Conservation (phyloP, 2,329 filamentous ascomycete species). For the Phialophora expanda region DNA sequence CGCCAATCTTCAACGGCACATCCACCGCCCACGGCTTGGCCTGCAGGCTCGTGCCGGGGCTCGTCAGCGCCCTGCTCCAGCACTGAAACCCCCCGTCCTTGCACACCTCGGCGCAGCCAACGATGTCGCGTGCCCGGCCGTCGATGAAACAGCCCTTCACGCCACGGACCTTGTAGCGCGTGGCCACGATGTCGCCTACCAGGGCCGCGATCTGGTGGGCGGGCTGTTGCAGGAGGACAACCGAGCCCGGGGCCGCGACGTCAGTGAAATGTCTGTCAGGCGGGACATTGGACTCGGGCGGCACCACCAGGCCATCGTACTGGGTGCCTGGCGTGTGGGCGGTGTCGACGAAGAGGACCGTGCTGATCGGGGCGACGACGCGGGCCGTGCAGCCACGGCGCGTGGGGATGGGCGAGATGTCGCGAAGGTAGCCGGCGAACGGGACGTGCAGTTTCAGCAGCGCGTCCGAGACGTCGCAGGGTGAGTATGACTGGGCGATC, state of each 20-base stretch:
- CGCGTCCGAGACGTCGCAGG: slow-evolving; percentile 18
- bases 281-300: slow-evolving; percentile 4
- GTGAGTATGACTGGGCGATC: slow-evolving; percentile 8
- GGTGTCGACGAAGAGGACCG: slow-evolving; percentile 17
- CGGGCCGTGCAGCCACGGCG: not conserved
- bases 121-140: slow-evolving; percentile 8
- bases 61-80: slow-evolving; percentile 14
- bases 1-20: slow-evolving; percentile 18
- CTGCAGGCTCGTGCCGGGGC: slow-evolving; percentile 17
- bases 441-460: slow-evolving; percentile 18
- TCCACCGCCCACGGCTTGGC: slow-evolving; percentile 15
- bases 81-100: slow-evolving; percentile 14
- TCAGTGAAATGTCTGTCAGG: slow-evolving; percentile 15
- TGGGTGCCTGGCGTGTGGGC: slow-evolving; percentile 4
- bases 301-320: slow-evolving; percentile 12
- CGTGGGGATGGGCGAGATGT: slow-evolving; percentile 18
- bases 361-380: slow-evolving; percentile 16
- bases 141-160: slow-evolving; percentile 10
- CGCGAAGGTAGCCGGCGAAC: slow-evolving; percentile 11
- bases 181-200: slow-evolving; percentile 13
- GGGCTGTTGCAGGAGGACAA: slow-evolving; percentile 16
- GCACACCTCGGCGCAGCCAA: slow-evolving; percentile 14
- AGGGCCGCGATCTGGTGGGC: slow-evolving; percentile 14
- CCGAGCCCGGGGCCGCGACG: slow-evolving; percentile 2
- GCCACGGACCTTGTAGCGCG: slow-evolving; percentile 17